A percentile compares a stretch with the other conserved stretches of the same genome.
Conservation (phyloP, 1,139 yeast genomes). For the Kodamaea ohmeri region DNA sequence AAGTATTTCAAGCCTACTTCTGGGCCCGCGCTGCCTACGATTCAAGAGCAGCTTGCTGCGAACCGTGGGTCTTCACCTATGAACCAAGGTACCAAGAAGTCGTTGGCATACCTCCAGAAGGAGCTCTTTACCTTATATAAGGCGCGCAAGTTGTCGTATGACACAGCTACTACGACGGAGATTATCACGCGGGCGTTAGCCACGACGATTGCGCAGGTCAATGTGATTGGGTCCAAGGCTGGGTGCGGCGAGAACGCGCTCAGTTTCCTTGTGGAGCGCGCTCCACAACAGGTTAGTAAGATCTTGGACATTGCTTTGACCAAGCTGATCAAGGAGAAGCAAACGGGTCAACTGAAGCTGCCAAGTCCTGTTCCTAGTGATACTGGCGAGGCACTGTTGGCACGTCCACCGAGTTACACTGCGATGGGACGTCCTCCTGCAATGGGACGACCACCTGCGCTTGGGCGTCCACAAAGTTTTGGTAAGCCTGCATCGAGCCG, state of each 20-base stretch:
- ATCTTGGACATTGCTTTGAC: constrained; percentile 81
- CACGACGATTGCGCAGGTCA: constrained; percentile 86
- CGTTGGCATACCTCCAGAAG: constrained; percentile 65
- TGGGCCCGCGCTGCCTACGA: constrained; percentile 25
- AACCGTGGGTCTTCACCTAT: constrained; percentile 30
- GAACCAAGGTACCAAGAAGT: constrained; percentile 59
- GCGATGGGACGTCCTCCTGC: constrained; percentile 11
- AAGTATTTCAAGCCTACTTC: constrained; percentile 32
- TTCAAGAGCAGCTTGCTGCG: constrained; percentile 55
- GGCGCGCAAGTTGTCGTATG: constrained; percentile 62
- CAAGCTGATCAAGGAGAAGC: constrained; percentile 66
- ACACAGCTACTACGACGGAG: constrained; percentile 71
- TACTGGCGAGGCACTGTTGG: not conserved
- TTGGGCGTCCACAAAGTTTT: constrained; percentile 15
- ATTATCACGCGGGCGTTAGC: constrained; percentile 90
- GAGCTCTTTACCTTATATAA: constrained; percentile 68
- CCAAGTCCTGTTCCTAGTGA: too few relatives aligned
- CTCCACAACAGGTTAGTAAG: constrained; percentile 82
- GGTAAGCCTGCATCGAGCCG: constrained; percentile 19
- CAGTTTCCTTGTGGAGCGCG: constrained; percentile 77
- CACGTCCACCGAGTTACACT: constrained; percentile 10
- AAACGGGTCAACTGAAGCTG: constrained; percentile 15
- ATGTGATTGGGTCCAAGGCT: constrained; percentile 80
- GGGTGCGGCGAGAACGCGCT: constrained; percentile 81
- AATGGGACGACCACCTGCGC: constrained; percentile 10